Conservation (phyloP, 345 rosid species). For the Eucalyptus erythrocorys region DNA sequence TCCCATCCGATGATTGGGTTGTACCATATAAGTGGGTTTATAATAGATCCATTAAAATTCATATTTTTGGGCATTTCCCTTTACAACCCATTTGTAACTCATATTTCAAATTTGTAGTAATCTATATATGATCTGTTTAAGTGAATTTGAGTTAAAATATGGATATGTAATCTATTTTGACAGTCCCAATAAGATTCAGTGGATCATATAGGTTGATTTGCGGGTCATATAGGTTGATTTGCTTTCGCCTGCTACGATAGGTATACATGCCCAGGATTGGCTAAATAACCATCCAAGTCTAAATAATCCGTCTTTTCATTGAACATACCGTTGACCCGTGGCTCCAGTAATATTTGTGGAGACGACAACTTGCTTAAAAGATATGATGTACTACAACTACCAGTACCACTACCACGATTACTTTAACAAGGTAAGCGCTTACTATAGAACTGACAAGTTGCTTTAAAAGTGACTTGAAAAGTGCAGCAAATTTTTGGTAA, state of each 20-base stretch:
- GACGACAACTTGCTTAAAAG: not conserved
- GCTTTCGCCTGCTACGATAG: not conserved
- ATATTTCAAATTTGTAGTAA: not conserved
- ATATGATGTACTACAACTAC: not conserved
- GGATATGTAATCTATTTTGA: not conserved
- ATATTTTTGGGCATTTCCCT: not conserved
- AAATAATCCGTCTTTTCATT: not conserved
- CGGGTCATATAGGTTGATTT: not conserved
- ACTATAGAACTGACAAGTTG: not conserved
- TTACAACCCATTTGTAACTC: too few relatives aligned
- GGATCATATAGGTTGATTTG: not conserved
- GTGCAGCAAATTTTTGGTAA: not conserved
- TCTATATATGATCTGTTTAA: too few relatives aligned
- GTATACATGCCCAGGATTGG: not conserved
- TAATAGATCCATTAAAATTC: not conserved
- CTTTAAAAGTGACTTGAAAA: not conserved
- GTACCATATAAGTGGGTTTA: too few relatives aligned
- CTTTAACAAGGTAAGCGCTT: not conserved
- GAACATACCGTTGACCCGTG: not conserved
- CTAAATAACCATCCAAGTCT: not conserved
- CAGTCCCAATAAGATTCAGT: not conserved
- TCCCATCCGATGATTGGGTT: too few relatives aligned
- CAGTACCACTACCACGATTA: not conserved
- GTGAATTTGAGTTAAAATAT: too few relatives aligned
- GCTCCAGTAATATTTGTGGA: not conserved